Percentiles rank a stretch among this genome's conserved stretches.
These are phyloP conservation scores for Lichtheimia ramosa DNA, from an alignment of 371 early-diverging fungal species.

Conservation along the genomic window DNA sequence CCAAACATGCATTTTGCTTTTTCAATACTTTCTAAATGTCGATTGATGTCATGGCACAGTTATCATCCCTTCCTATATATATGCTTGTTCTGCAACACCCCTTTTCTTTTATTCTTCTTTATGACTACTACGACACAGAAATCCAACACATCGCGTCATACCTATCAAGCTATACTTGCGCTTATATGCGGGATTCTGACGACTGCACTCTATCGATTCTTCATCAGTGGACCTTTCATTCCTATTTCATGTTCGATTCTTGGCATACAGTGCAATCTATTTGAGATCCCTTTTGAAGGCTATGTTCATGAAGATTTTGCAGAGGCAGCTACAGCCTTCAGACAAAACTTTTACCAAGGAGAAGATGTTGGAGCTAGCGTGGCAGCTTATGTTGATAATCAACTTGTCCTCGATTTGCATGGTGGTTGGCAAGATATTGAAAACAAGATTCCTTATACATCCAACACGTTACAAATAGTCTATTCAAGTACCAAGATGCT, in stretches of 20 bases:
- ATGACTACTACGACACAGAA: no score
- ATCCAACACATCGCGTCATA: no score
- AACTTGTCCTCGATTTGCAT: conserved; percentile 60
- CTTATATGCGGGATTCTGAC: no score
- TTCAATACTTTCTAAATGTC: no score
- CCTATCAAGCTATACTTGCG: no score
- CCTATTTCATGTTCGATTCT: conserved; percentile 9
- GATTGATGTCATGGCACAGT: no score
- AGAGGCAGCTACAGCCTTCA: conserved; percentile 26
- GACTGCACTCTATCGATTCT: not conserved
- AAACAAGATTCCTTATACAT: conserved; percentile 40
- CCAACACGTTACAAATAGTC: conserved; percentile 62
- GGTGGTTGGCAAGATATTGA: conserved; percentile 64
- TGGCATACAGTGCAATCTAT: not conserved
- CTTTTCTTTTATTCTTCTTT: no score
- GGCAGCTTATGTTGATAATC: conserved; percentile 55
- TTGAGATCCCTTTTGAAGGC: conserved; percentile 14
- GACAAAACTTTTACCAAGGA: conserved; percentile 25
- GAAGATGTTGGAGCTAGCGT: conserved; percentile 57
- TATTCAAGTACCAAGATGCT: conserved; percentile 67
- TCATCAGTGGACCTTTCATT: not conserved
- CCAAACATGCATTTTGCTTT: no score
- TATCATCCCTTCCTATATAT: no score
- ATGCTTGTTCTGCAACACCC: no score
- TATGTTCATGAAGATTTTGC: conserved; percentile 34